These are phyloP conservation scores for Fusarium humuli DNA, from an alignment of 2,329 filamentous ascomycete species.

Conservation along the genomic window DNA sequence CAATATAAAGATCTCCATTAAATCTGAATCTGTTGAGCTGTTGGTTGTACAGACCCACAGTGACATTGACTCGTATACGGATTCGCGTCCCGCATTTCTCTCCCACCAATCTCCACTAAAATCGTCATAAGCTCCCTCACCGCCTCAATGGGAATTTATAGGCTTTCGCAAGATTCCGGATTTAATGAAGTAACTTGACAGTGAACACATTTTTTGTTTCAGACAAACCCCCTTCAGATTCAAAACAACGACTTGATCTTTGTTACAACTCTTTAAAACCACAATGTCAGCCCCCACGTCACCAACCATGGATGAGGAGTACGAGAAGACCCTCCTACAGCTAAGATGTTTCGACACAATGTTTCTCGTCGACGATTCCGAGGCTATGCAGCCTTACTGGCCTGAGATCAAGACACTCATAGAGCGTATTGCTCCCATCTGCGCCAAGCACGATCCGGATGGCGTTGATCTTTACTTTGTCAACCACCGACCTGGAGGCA, in stretches of 20 bases:
- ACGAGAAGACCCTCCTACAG: constrained; percentile 18
- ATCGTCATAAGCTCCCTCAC: constrained; percentile 10
- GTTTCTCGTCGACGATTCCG: constrained; percentile 19
- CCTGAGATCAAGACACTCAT: constrained; percentile 22
- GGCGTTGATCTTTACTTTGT: constrained; percentile 22
- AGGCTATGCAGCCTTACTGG: constrained; percentile 23
- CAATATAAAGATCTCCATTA: not conserved
- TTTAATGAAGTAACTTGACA: not conserved
- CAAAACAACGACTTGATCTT: not conserved
- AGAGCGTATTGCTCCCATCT: constrained; percentile 21
- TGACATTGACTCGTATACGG: not conserved
- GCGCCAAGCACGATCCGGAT: constrained; percentile 16
- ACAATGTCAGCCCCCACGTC: constrained; percentile 3
- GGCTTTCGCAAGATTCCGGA: not conserved
- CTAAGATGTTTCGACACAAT: constrained; percentile 23
- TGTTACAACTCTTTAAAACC: not conserved
- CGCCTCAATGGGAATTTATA: constrained; percentile 5
- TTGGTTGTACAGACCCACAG: not conserved
- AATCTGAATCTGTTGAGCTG: not conserved
- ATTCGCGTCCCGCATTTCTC: not conserved
- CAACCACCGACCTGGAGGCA: constrained; percentile 15
- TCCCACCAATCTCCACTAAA: constrained; percentile 1
- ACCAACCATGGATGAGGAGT: constrained; percentile 3
- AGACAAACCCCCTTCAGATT: not conserved
- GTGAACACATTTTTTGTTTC: not conserved